phyloP scores from a whole-genome alignment of 306 rosid species.

The Myrica gale region DNA sequence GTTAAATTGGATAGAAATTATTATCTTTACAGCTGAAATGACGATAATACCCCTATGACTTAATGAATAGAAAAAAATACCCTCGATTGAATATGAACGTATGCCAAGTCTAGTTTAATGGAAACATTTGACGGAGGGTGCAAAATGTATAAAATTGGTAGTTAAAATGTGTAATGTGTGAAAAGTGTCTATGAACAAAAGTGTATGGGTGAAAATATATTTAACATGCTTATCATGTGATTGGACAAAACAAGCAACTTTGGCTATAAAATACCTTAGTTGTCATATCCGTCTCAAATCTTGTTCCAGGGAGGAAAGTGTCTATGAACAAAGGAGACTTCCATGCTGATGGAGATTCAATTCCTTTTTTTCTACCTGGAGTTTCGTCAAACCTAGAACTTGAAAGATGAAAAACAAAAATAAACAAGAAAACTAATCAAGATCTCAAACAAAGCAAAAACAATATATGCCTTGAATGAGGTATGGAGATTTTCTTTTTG shows the following conservation, averaged over 20 bases:
- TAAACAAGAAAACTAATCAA: not conserved
- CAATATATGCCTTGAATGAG: not conserved
- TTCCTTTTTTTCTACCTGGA: conserved; percentile 73
- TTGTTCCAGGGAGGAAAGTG: conserved; percentile 67
- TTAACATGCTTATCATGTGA: not conserved
- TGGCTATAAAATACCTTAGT: conserved; percentile 58
- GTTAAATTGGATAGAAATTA: too few species aligned
- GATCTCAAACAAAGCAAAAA: not conserved
- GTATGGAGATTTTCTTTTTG: not conserved
- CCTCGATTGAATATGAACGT: too few species aligned
- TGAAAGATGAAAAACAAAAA: not conserved
- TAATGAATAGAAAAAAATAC: too few species aligned
- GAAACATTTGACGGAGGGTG: too few species aligned
- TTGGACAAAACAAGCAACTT: not conserved
- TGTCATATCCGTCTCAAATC: conserved; percentile 75
- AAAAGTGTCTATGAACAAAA: too few species aligned
- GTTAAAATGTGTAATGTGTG: too few species aligned
- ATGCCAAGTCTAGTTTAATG: too few species aligned
- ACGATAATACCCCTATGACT: too few species aligned
- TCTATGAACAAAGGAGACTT: conserved; percentile 87
- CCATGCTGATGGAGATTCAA: conserved; percentile 97
- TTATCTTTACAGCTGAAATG: too few species aligned
- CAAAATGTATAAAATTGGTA: too few species aligned
- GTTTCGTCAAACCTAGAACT: conserved; percentile 68
- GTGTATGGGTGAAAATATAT: too few species aligned